Evolutionary conservation across 495 filamentous ascomycete genomes (phyloP).

Genomic region (Lasiosphaeriaceae sp.): DNA sequence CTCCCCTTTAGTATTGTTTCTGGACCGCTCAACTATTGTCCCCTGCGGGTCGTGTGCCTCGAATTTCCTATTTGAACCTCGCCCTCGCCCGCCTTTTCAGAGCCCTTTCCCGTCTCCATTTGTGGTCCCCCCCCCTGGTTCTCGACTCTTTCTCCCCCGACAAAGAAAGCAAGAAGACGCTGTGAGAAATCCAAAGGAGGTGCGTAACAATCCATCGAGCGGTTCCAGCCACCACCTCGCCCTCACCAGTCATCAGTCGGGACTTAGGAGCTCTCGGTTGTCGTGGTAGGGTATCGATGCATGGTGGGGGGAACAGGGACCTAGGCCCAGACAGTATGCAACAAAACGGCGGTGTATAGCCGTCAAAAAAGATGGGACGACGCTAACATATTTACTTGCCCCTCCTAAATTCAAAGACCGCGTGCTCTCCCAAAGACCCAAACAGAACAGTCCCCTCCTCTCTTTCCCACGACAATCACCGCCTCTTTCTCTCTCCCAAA

Average conservation of each 20-base stretch:
- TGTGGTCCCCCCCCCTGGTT: background rate
- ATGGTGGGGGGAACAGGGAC: background rate
- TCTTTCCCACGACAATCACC: slow-evolving; percentile 14
- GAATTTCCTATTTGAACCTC: slow-evolving; percentile 20
- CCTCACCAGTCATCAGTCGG: background rate
- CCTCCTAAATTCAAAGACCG: slow-evolving; percentile 21
- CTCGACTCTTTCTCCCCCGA: background rate
- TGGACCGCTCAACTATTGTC: slow-evolving; percentile 10
- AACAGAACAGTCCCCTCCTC: background rate
- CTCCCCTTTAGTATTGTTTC: slow-evolving; percentile 15
- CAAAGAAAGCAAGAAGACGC: background rate
- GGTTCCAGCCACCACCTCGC: background rate
- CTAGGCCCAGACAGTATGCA: no score
- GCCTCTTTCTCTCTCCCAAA: slow-evolving; percentile 6
- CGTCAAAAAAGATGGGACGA: slow-evolving; percentile 15
- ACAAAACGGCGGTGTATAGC: slow-evolving; percentile 23
- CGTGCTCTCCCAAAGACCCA: background rate
- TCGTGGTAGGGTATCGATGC: background rate
- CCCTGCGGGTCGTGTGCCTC: slow-evolving; percentile 4
- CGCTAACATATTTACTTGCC: slow-evolving; percentile 21
- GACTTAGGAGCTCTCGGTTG: background rate
- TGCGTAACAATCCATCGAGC: no score
- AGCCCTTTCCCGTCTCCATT: no score
- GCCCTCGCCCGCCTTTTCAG: background rate
- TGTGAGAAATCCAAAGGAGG: no score